Evolutionary conservation across 2,329 filamentous ascomycete genomes (phyloP), one percentile per base, ranked within the genome.

Genomic region (Botrytis byssoidea): DNA sequence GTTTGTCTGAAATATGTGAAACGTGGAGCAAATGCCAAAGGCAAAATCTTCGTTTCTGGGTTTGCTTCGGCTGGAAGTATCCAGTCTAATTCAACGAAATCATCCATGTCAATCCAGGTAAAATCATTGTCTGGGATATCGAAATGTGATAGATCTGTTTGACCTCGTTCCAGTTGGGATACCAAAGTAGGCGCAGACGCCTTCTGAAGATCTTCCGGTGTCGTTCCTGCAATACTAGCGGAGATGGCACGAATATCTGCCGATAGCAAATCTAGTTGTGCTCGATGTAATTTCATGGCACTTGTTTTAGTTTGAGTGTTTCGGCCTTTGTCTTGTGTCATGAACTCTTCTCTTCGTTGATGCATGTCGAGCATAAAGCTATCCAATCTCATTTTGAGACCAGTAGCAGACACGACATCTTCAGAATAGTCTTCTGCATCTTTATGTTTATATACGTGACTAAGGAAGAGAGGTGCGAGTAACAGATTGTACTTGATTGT

Each of bases 41-140:
- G 97, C 71, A 99, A 83, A 64, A 99, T 99, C 82, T 96, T 95
- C 0, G 95, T 98, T 77, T 97, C 92, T 0, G 95, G 95, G 77
- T 97, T 97, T 46, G 92, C 90, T 80, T 97, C 93, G 22, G 93
- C 92, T 0, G 95, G 95, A 37, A 98, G 84, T 71, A 97, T 95
- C 95, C 95, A 98, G 81, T 98, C 97, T 35, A 99, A 85, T 82
- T 99, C 96, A 44, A 99, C 95, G 83, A 99, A 99, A 81, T 99
- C 96, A 81, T 99, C 96, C 94, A 99, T 98, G 80, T 99, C 96
- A 76, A 99, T 95, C 96, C 96, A 99, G 72, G 92, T 94, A 77
- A 94, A 91, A 80, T 99, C 96, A 72, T 97, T 93, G 81, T 99
- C 96, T 0, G 96, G 95, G 68, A 99, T 99, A 0, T 91, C 95